Base-by-base conservation (phyloP, 352 stramenopile genomes). In the Globisporangium yorkense region DNA sequence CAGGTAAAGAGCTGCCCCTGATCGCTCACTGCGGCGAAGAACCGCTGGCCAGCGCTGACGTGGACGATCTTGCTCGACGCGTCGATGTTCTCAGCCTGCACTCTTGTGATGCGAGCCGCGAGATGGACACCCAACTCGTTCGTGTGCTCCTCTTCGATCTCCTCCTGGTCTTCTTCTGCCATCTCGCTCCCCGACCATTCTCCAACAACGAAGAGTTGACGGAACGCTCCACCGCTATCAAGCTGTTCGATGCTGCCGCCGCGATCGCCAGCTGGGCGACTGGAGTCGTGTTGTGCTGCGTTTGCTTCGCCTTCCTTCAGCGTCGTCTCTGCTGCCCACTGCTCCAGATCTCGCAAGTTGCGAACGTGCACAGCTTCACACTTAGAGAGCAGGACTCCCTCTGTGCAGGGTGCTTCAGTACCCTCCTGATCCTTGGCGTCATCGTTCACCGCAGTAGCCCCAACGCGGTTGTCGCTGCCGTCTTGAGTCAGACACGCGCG, bases 21-120 rank as follows among this genome's bases (percentile, higher is more conserved):
- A 21, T 79, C 68, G 27, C 64, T 70, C 29, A 80, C 61, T 1
- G 62, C 52, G n/a, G 72, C 77, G 62, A 88, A 90, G 59, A 86
- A 90, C 3, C 80, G 61, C 46, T 85, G 70, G 0, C 80, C 80
- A 35, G 64, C 67, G 12, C 70, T 71, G 9, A 87, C 59, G 45
- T 84, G 61, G 5, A 61, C 66, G 21, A 87, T 37, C 18, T 51
- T 70, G 4, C 46, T 48, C 18, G 44, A 51, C 20, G 24, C 3
- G 15, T 16, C 41, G 41, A 46, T 21, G 41, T n/a, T 46, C 15
- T 8, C 7, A 15, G 41, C 4, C 5, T 46, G 31, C 31, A 59
- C 43, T 13, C 35, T 68, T 50, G 46, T 48, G 51, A 73, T 61
- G 24, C 46, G 35, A 43, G 57, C 31, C 27, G 33, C 57, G 31